Evolutionary conservation across 768 basidiomycete species (phyloP), one percentile per base, ranked within the genome.

Genomic region (Macrolepiota fuliginosa): DNA sequence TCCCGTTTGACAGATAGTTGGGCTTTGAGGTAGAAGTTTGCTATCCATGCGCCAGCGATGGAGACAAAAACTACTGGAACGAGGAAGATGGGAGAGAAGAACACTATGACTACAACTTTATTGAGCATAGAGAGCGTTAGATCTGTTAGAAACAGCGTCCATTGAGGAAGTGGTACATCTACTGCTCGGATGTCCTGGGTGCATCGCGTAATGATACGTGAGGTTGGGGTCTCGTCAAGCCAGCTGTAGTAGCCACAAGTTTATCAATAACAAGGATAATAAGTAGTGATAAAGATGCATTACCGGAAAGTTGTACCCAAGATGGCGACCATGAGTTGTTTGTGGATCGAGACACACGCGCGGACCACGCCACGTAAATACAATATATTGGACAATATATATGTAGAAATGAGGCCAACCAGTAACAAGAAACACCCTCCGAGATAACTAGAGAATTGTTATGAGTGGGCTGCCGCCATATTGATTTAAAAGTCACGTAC

Each of bases 141-240:
- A 60, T 73, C 72, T 10, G 66, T 55, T 1, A 79, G 66, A 45
- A 54, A 63, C 60, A 59, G 67, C 4, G 80, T 65, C 19, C 63
- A 67, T 46, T 67, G 66, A 1, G 74, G 58, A 17, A 81, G 66
- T 0, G 70, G 63, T 2, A 73, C 69, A 68, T 93, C 91, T 40
- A 92, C 77, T 61, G 73, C 68, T 47, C 82, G 74, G 22, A 89
- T 87, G 67, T 90, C 89, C 57, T 87, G 83, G 1, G 88, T 90
- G 69, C 84, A 84, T 54, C 88, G 79, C 29, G 86, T 75, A 45
- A 89, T 83, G 54, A 91, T 82, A 3, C 89, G 82, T 24, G 78
- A 75, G 1, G 73, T 71, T 10, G 80, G 79, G 1, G 81, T 82
- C 36, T 76, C 72, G 63, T 79, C 77, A 32, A 82, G 76, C 76